Evolutionary conservation across 2,329 filamentous ascomycete genomes (phyloP), one percentile per base, ranked within the genome.

Genomic region (Penicillium janthinellum): DNA sequence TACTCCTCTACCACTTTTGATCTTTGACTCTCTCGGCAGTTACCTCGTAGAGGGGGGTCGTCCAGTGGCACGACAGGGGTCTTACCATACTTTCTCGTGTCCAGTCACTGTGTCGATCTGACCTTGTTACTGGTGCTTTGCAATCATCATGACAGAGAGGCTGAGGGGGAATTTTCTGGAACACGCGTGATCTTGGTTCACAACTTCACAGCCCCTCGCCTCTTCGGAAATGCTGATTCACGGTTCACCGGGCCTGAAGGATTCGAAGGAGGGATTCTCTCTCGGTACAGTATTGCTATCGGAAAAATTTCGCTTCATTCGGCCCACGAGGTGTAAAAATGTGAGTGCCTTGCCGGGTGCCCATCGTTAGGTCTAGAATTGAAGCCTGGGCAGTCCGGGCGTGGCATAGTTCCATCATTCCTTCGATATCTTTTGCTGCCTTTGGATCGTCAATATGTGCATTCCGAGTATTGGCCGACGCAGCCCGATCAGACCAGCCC

Each of bases 141-240:
- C 49, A 39, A 39, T 39, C 17, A 22, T 14, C 49, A 51, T 51
- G 35, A 4, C 25, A 25, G 25, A 34, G 4, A 17, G 25, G 49
- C 49, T 39, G 37, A 39, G n/a, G 39, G 35, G 35, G 49, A 51
- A 51, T 51, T 51, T 51, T 51, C 49, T 39, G 22, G 49, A 51
- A 51, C 5, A 51, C 35, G 49, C 37, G 35, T 39, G 34, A 38
- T 35, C 34, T 25, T 22, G 34, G 20, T 20, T 20, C 20, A 20
- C 20, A 20, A 20, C 20, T 12, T n/a, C 49, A 39, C 49, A 39
- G 49, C 49, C 35, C 8, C 20, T 25, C 25, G 25, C 25, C 5
- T 4, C 25, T 25, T 38, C 34, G 48, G 48, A 3, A 39, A 38
- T 51, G 35, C 38, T 20, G 25, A 47, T 11, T 31, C 28, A 31